Evolutionary conservation across 192 early-diverging fungal genomes (phyloP).

Genomic region (Mycoemilia scoparia): DNA sequence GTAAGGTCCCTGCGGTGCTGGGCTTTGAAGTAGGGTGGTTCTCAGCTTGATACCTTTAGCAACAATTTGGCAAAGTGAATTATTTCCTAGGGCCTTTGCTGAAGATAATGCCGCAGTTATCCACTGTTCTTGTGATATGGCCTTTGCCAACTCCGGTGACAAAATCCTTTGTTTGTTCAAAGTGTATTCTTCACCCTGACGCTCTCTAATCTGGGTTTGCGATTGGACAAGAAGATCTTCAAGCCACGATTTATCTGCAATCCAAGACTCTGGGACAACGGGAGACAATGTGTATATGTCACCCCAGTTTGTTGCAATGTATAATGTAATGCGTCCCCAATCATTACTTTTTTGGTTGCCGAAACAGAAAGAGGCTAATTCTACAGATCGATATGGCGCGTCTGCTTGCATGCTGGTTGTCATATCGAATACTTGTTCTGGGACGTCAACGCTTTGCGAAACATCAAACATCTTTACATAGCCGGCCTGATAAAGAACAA

Average conservation of each 20-base stretch:
- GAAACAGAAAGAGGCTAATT: constrained; percentile 28
- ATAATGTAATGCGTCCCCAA: constrained; percentile 57
- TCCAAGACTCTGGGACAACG: constrained; percentile 38
- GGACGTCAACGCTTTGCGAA: constrained; percentile 31
- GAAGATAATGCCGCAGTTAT: too few relatives aligned
- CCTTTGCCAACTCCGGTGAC: constrained; percentile 21
- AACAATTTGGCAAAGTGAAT: too few relatives aligned
- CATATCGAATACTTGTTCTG: constrained; percentile 39
- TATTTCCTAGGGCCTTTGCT: too few relatives aligned
- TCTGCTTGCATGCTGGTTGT: constrained; percentile 4
- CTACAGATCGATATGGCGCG: constrained; percentile 13
- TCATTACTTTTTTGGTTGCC: constrained; percentile 18
- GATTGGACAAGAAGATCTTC: constrained; percentile 16
- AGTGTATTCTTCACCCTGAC: constrained; percentile 27
- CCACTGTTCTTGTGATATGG: constrained; percentile 14
- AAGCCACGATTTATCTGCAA: constrained; percentile 15
- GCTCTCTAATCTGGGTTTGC: constrained; percentile 23
- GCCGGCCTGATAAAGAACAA: constrained; percentile 48
- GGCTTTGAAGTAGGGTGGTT: constrained; percentile 2
- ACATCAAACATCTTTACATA: constrained; percentile 55
- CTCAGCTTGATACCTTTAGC: constrained; percentile 19
- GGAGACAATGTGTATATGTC: constrained; percentile 64
- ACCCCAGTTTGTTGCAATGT: constrained; percentile 46
- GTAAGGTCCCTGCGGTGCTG: constrained; percentile 22
- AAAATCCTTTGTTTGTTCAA: constrained; percentile 8